These are phyloP conservation scores for Ascochyta clinopodiicola DNA, from an alignment of 2,329 filamentous ascomycete genomes.

Conservation along the genomic window DNA sequence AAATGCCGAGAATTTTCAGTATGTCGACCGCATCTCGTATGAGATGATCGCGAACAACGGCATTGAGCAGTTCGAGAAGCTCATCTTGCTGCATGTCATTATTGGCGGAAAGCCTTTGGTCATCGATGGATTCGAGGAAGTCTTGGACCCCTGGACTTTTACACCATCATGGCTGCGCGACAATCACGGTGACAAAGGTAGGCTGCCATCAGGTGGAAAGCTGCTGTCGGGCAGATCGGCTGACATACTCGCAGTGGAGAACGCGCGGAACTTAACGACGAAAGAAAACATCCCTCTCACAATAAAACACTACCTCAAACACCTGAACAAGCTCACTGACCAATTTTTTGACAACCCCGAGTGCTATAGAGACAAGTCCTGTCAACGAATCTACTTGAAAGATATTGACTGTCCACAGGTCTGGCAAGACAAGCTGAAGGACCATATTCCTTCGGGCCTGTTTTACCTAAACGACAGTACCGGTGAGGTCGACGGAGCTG, in stretches of 20 bases:
- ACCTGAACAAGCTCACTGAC: constrained; percentile 81
- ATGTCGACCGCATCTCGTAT: constrained; percentile 79
- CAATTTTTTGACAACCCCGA: constrained; percentile 73
- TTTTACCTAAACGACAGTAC: constrained; percentile 91
- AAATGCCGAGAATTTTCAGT: constrained; percentile 81
- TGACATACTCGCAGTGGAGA: constrained; percentile 68
- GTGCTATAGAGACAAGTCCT: constrained; percentile 78
- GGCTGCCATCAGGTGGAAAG: constrained; percentile 34
- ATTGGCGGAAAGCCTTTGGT: constrained; percentile 86
- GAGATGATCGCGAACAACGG: constrained; percentile 80
- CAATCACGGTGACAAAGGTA: constrained; percentile 80
- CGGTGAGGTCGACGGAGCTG: constrained; percentile 62
- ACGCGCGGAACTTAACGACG: constrained; percentile 78
- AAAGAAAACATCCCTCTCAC: constrained; percentile 82
- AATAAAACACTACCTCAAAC: constrained; percentile 86
- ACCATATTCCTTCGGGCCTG: constrained; percentile 78
- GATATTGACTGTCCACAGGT: constrained; percentile 93
- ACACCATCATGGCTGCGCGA: constrained; percentile 79
- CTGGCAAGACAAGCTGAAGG: constrained; percentile 81
- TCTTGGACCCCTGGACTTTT: constrained; percentile 79
- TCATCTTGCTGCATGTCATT: constrained; percentile 84
- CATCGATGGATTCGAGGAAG: constrained; percentile 83
- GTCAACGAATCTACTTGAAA: constrained; percentile 92
- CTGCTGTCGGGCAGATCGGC: constrained; percentile 25
- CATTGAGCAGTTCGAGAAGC: constrained; percentile 80